These are phyloP conservation scores for Lactarius hengduanensis DNA, from an alignment of 768 basidiomycete genomes.

Conservation along the genomic window DNA sequence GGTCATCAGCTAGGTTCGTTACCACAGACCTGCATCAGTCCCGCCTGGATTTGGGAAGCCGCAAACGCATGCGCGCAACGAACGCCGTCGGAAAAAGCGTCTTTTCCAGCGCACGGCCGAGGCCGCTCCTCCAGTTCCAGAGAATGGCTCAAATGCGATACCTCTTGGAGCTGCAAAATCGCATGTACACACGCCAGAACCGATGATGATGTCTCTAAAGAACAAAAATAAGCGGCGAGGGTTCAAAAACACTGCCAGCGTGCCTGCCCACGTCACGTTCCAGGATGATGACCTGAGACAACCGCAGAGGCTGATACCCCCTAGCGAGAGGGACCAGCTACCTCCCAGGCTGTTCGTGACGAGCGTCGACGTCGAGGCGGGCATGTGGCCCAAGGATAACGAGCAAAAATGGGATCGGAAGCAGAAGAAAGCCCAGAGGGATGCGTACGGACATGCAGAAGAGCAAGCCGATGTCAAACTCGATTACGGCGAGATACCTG, in stretches of 20 bases:
- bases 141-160: slow-evolving; percentile 45
- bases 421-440: slow-evolving; percentile 39
- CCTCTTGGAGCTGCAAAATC: slow-evolving; percentile 40
- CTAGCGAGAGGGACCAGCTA: slow-evolving; percentile 58
- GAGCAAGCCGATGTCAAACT: slow-evolving; percentile 31
- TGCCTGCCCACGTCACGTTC: slow-evolving; percentile 57
- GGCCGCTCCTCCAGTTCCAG: slow-evolving; percentile 25
- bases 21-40: slow-evolving; percentile 33
- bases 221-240: slow-evolving; percentile 78
- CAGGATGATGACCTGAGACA: slow-evolving; percentile 29
- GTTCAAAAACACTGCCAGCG: slow-evolving; percentile 53
- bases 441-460: slow-evolving; percentile 22
- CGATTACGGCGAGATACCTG: slow-evolving; percentile 38
- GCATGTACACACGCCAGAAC: slow-evolving; percentile 27
- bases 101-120: slow-evolving; percentile 34
- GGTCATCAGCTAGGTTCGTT: slow-evolving; percentile 16
- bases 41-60: slow-evolving; percentile 63
- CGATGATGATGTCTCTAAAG: slow-evolving; percentile 51
- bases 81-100: slow-evolving; percentile 52
- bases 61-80: slow-evolving; percentile 55
- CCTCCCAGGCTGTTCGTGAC: slow-evolving; percentile 69
- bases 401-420: slow-evolving; percentile 29
- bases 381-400: slow-evolving; percentile 36
- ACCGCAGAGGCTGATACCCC: slow-evolving; percentile 51
- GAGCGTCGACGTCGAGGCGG: slow-evolving; percentile 65